Evolutionary conservation across 2,329 filamentous ascomycete species (phyloP), one percentile per base, ranked within the genome.

Genomic region (Phialophora macrospora): DNA sequence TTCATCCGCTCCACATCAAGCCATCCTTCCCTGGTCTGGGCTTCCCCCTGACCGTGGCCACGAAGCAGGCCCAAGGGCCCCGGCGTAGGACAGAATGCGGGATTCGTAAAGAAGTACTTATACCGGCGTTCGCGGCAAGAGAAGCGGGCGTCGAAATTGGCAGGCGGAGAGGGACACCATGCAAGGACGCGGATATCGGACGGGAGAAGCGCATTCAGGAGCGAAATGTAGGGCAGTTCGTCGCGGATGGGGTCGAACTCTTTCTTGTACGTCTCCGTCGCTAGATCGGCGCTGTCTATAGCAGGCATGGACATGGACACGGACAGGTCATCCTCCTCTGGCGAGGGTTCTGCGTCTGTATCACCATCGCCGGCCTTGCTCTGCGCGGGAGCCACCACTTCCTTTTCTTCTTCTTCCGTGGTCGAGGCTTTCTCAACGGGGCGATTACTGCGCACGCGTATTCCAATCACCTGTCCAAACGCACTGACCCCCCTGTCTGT

Each of bases 21-120:
- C 87, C 90, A 95, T 38, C 93, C 93, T 70, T 89, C 85, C 74
- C 85, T 85, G 41, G 75, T 74, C 26, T 76, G 74, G 14, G 71
- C 69, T 12, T 67, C 63, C 7, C 24, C 44, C 20, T 70, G 48
- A 30, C 74, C 72, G 56, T 64, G 38, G 58, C 60, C 71, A 70
- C 68, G 64, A 28, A 62, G 67, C 54, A 85, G 77, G 4, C 85
- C 85, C 44, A 84, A 68, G 22, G 82, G 74, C 1, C 83, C 80
- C 0, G 89, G 87, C 4, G 86, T 82, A 0, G 92, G 92, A 2
- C 87, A 81, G 74, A 92, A 97, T 1, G 90, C 91, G 0, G 95
- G 95, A 75, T 97, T 92, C 0, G 95, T 98, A 81, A 99, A 99
- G 82, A 97, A 98, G 79, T 99, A 99, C 64, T 92, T 88, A 80